A percentile compares a stretch with the other conserved stretches of the same genome.
These are phyloP conservation scores for Hemileia vastatrix DNA, from an alignment of 1,284 basidiomycete species.

Conservation along the genomic window DNA sequence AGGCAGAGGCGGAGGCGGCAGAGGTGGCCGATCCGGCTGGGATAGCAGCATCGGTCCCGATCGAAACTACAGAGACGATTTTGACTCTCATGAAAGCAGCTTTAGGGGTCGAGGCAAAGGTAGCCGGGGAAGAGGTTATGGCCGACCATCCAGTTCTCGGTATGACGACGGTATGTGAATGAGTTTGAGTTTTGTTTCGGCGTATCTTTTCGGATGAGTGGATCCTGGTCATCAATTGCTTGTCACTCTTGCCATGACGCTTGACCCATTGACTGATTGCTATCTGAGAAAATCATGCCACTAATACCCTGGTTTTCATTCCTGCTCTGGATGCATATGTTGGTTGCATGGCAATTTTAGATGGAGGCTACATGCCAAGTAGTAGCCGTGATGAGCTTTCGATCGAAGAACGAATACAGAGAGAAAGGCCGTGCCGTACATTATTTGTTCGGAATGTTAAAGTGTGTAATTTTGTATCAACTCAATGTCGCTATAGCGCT, in stretches of 20 bases:
- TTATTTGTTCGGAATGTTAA: slow-evolving; percentile 95
- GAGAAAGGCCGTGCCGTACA: slow-evolving; percentile 85
- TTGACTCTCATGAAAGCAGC: too few species aligned
- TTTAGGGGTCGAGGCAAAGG: too few species aligned
- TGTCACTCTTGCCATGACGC: neutral
- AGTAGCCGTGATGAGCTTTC: slow-evolving; percentile 64
- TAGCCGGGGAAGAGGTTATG: too few species aligned
- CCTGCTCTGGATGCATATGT: neutral
- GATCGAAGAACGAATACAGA: slow-evolving; percentile 77
- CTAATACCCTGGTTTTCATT: neutral
- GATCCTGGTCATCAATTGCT: neutral
- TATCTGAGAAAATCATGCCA: neutral
- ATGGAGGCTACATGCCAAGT: neutral
- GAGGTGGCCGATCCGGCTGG: too few species aligned
- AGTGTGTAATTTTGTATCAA: slow-evolving; percentile 49
- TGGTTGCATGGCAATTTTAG: slow-evolving; percentile 3
- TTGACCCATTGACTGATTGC: neutral
- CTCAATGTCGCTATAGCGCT: slow-evolving; percentile 20
- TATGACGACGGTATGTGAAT: too few species aligned
- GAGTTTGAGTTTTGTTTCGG: too few species aligned
- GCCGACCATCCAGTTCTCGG: too few species aligned
- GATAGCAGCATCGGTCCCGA: too few species aligned
- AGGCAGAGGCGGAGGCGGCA: too few species aligned
- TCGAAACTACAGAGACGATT: too few species aligned
- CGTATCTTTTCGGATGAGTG: neutral